Conservation (phyloP, 192 early-diverging fungal species). For the Coemansia furcata region DNA sequence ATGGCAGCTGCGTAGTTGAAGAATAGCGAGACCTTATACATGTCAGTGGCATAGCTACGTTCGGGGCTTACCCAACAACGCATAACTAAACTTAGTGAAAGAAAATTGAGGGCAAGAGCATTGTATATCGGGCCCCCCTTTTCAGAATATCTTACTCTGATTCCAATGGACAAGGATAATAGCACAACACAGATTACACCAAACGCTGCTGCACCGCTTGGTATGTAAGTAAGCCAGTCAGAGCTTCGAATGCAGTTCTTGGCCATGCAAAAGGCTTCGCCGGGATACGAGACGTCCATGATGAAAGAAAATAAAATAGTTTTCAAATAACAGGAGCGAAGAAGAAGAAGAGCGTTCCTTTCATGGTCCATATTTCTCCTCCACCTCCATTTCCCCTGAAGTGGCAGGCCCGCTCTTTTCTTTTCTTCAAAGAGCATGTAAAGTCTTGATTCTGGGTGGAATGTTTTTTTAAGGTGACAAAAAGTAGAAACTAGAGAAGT, state of each 20-base stretch:
- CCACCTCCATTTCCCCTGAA: no score
- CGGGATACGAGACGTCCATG: background rate
- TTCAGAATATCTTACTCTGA: background rate
- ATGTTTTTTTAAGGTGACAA: no score
- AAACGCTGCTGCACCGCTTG: background rate
- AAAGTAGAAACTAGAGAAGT: no score
- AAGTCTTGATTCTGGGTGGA: no score
- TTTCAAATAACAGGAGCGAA: background rate
- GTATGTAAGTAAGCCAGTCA: constrained; percentile 1
- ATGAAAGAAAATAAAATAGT: background rate
- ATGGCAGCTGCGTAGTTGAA: constrained; percentile 30
- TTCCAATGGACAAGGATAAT: background rate
- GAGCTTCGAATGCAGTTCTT: background rate
- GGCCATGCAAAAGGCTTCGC: background rate
- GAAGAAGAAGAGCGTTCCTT: no score
- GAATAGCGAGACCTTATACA: constrained; percentile 22
- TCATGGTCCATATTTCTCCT: no score
- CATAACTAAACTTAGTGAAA: constrained; percentile 3
- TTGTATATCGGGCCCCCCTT: background rate
- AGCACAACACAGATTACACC: background rate
- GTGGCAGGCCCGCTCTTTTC: no score
- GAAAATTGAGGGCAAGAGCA: background rate
- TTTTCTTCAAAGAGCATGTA: no score
- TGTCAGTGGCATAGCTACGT: background rate
- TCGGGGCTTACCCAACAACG: constrained; percentile 1